Base-by-base conservation (phyloP, 495 filamentous ascomycete species). In the Lophiostoma macrostomum region DNA sequence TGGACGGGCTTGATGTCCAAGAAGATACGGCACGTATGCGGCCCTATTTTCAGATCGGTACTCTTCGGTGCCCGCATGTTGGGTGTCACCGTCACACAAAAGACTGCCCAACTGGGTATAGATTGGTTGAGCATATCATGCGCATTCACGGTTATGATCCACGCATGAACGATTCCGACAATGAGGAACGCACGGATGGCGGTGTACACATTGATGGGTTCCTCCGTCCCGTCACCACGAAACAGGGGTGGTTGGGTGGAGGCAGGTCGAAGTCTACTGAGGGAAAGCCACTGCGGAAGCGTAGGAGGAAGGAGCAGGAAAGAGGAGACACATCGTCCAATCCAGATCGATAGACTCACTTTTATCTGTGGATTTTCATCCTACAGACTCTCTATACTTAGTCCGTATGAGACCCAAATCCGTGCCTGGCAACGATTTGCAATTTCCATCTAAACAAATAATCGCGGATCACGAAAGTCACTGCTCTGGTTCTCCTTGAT, bases 131-230 rank as follows among this genome's bases (percentile, higher is more conserved):
- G 27, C 61, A 64, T 42, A 14, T 53, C 20, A 49, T 29, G 22
- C 30, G 46, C 19, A 34, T 45, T 4, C 61, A 64, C 30, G 57
- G 57, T 22, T 60, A 57, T 37, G 56, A 61, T 45, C 57, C 52
- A 10, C 37, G 61, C 20, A 44, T 22, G 13, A 60, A 55, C 24
- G 35, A 38, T 12, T 45, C 46, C 23, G 55, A 56, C 25, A 56
- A 56, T 36, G 45, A 62, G 38, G 47, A 58, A 11, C 47, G 43
- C n/a, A 58, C 34, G 29, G 20, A 54, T 14, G 68, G 66, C 14
- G 64, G 34, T 40, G 61, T 68, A 14, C 63, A 70, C 54, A 44
- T 59, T 1, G 67, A 72, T 63, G 68, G 65, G n/a, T 70, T 68
- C 43, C 37, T 72, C 22, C 48, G 62, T 34, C 63, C 60, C 8